Conservation (phyloP, 805 yeast species). For the Kuraishia capsulata region DNA sequence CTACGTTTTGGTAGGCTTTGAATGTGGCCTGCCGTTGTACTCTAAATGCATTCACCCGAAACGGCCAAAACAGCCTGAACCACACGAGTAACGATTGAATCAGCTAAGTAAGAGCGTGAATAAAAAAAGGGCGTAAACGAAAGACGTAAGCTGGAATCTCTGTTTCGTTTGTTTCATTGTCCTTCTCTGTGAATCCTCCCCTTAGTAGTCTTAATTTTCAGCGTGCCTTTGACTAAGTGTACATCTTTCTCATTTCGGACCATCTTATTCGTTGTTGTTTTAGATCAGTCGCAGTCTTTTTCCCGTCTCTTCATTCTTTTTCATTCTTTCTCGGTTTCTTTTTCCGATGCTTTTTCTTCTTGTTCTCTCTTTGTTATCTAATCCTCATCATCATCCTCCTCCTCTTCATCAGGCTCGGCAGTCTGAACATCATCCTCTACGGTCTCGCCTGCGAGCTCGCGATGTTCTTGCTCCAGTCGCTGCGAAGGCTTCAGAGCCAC, state of each 20-base stretch:
- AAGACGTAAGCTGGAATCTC: not conserved
- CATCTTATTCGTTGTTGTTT: no score
- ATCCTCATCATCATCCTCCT: slow-evolving; percentile 1
- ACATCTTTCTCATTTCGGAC: no score
- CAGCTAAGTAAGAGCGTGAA: not conserved
- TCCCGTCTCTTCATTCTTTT: no score
- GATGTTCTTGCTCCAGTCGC: slow-evolving; percentile 14
- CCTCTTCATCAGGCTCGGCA: no score
- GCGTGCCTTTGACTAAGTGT: no score
- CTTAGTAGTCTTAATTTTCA: no score
- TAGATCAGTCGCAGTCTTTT: no score
- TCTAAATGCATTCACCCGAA: slow-evolving; percentile 26
- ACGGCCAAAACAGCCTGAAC: slow-evolving; percentile 9
- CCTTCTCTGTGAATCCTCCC: no score
- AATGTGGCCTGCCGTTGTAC: slow-evolving; percentile 47
- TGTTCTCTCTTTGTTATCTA: no score
- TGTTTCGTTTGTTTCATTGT: no score
- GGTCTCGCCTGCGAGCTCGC: slow-evolving; percentile 15
- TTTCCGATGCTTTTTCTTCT: slow-evolving; percentile 4
- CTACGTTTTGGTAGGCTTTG: slow-evolving; percentile 39
- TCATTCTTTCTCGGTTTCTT: not conserved
- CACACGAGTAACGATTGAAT: not conserved
- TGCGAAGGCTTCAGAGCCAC: slow-evolving; percentile 11
- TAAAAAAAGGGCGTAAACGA: not conserved
- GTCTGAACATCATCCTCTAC: slow-evolving; percentile 6